These are phyloP conservation scores for Oxytropis ochrocephala DNA, from an alignment of 306 rosid genomes.

Conservation along the genomic window DNA sequence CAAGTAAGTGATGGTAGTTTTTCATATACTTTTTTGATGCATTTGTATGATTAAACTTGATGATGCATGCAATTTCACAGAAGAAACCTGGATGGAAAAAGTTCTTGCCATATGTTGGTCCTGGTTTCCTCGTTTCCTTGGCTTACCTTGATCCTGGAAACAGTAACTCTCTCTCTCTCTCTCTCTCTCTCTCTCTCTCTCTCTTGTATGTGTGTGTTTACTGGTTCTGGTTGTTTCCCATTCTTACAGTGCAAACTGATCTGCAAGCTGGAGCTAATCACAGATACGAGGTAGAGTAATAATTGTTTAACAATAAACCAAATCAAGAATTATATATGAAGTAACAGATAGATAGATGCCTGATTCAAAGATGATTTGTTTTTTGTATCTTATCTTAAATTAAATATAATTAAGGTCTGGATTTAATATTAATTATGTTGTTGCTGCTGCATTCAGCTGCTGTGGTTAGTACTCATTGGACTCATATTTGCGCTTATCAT, in stretches of 20 bases:
- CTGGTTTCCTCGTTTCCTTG: slow-evolving; percentile 81
- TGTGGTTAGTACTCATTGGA: slow-evolving; percentile 87
- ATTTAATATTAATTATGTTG: neutral
- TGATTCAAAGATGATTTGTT: neutral
- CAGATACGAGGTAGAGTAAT: slow-evolving; percentile 55
- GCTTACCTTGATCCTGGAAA: slow-evolving; percentile 96
- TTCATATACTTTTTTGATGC: neutral
- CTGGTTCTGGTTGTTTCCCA: neutral
- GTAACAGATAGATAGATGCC: too few relatives aligned
- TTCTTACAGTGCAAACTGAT: slow-evolving; percentile 78
- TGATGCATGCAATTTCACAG: neutral
- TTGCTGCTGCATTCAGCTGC: slow-evolving; percentile 38
- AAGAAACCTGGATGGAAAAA: slow-evolving; percentile 64
- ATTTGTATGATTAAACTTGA: neutral
- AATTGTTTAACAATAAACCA: neutral
- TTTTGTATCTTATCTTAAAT: neutral
- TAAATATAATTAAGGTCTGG: neutral
- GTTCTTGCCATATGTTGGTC: slow-evolving; percentile 59
- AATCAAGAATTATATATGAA: neutral
- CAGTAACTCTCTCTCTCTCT: slow-evolving; percentile 39
- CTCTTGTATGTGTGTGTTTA: neutral
- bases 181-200: neutral
- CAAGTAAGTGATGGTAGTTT: neutral
- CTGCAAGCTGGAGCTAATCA: slow-evolving; percentile 87
- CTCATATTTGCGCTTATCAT: slow-evolving; percentile 74